Evolutionary conservation across 73 alveolate genomes (phyloP).

Genomic region (Effrenium voratum): DNA sequence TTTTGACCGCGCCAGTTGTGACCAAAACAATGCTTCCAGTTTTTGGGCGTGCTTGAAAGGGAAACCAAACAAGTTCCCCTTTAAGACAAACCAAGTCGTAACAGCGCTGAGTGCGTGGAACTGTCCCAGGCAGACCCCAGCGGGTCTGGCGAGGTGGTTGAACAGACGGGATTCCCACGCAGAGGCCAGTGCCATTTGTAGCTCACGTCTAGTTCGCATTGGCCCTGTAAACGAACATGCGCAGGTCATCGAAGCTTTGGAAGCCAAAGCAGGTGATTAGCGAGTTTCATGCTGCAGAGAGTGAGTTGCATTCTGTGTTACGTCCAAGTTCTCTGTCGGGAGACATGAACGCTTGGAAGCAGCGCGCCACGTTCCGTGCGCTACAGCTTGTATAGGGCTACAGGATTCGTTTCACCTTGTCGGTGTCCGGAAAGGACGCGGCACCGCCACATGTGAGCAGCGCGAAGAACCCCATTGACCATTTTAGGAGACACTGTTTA

Average conservation of each 20-base stretch:
- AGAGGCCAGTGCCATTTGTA: neutral
- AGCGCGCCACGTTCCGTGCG: too few species aligned
- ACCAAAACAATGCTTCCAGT: neutral
- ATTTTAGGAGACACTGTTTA: too few species aligned
- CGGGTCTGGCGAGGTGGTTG: constrained; percentile 79
- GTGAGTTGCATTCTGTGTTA: too few species aligned
- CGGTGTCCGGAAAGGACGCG: too few species aligned
- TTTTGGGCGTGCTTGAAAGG: neutral
- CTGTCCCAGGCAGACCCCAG: constrained; percentile 51
- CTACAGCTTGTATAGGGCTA: too few species aligned
- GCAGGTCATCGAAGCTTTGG: constrained; percentile 47
- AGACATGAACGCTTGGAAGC: neutral
- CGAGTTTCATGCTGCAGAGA: too few species aligned
- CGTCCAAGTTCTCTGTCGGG: too few species aligned
- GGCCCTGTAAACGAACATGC: neutral
- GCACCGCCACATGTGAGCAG: too few species aligned
- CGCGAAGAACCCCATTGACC: too few species aligned
- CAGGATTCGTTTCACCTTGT: too few species aligned
- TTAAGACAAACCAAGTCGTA: neutral
- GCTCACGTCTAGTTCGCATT: neutral
- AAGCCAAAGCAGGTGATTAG: neutral
- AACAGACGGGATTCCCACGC: constrained; percentile 80
- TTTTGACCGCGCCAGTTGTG: neutral
- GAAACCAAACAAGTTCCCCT: neutral
- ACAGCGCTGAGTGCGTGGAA: neutral